Evolutionary conservation across 2,329 filamentous ascomycete species (phyloP), one percentile per base, ranked within the genome.

Genomic region (Botrytis medusae): DNA sequence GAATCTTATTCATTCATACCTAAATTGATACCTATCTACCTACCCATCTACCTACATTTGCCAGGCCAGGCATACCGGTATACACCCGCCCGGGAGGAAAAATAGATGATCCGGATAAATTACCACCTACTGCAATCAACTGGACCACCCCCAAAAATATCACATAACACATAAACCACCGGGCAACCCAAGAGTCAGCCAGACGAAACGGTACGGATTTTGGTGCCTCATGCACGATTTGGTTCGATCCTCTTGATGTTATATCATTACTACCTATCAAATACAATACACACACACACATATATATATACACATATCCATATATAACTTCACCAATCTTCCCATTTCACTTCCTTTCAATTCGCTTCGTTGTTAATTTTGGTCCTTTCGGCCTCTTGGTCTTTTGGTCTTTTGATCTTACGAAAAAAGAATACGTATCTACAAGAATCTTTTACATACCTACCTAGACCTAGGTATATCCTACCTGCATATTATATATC

Each of bases 41-140:
- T 20, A 20, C 18, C 22, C n/a, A 54, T 8, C 48, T 16, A n/a
- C 25, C 48, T 54, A 14, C 48, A n/a, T 54, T n/a, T 54, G 25
- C 48, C 25, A n/a, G 46, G 46, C 46, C 46, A 48, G 48, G n/a
- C 48, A 8, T 16, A 54, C 48, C 48, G 25, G 25, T 16, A n/a
- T 54, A 51, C 51, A 68, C 40, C 64, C 46, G 34, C 34, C 10
- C 48, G 64, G 64, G 48, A 57, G 48, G 64, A 57, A 68, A 32
- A 68, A 68, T 32, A 68, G 25, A 57, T 68, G 34, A 68, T 68
- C 64, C 64, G 64, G 40, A 54, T 22, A 22, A 68, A 57, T 68
- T 57, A 68, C 8, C 32, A 29, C 2, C 22, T 68, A 46, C 46
- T 29, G 16, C 32, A 54, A 51, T 51, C 63, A 37, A 51, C 44